Conservation (phyloP, 2,329 filamentous ascomycete species). For the Stachybotrys chlorohalonatus region DNA sequence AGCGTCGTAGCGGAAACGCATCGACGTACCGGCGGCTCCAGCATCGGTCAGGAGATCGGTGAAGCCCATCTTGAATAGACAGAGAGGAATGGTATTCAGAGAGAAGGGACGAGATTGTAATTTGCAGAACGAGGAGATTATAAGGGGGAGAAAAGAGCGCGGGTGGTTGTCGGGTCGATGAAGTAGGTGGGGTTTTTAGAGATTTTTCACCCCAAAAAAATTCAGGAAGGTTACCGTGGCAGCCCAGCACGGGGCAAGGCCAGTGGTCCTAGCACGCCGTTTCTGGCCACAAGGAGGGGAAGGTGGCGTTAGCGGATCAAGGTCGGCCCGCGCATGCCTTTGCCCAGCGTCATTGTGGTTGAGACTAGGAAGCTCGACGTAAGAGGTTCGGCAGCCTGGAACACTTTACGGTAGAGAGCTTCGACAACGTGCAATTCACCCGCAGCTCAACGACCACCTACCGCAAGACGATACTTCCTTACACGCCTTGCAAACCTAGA, state of each 20-base stretch:
- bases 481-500: background rate
- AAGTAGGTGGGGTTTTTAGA: constrained; percentile 30
- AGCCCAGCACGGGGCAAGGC: constrained; percentile 6
- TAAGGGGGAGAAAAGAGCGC: constrained; percentile 18
- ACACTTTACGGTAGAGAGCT: constrained; percentile 3
- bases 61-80: constrained; percentile 54
- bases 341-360: background rate
- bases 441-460: too few relatives aligned
- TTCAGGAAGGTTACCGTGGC: constrained; percentile 15
- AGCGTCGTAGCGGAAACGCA: constrained; percentile 13
- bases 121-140: constrained; percentile 18
- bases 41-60: constrained; percentile 57
- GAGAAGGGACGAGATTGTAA: constrained; percentile 12
- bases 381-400: constrained; percentile 29
- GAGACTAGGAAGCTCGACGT: constrained; percentile 18
- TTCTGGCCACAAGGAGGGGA: constrained; percentile 4
- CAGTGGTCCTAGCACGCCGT: background rate
- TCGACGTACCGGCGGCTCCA: constrained; percentile 40
- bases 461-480: too few relatives aligned
- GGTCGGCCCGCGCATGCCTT: constrained; percentile 6
- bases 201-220: constrained; percentile 26
- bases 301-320: constrained; percentile 10
- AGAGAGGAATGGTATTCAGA: constrained; percentile 14
- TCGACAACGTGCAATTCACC: background rate
- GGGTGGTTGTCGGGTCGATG: constrained; percentile 26